Evolutionary conservation across 2,329 filamentous ascomycete species (phyloP).

Genomic region (Clonostachys rosea): DNA sequence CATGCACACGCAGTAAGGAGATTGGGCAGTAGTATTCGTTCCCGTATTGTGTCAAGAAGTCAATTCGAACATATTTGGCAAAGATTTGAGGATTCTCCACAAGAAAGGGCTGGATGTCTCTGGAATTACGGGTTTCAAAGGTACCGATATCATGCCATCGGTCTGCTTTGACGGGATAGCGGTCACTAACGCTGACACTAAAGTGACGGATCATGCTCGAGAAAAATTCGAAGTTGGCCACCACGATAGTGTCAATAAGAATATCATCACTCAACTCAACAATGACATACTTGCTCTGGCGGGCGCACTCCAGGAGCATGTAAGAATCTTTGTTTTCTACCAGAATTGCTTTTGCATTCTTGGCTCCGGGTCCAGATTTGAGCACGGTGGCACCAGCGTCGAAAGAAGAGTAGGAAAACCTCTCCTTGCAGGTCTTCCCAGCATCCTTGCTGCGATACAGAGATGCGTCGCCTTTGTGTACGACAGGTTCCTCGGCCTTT

Average conservation of each 20-base stretch:
- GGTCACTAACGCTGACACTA: constrained; percentile 86
- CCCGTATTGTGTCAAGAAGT: constrained; percentile 90
- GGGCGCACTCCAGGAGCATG: constrained; percentile 89
- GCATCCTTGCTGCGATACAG: constrained; percentile 80
- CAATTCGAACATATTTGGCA: constrained; percentile 87
- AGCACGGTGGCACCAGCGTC: constrained; percentile 92
- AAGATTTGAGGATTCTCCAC: constrained; percentile 94
- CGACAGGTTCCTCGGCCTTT: constrained; percentile 33
- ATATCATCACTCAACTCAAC: constrained; percentile 86
- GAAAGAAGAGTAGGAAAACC: constrained; percentile 96
- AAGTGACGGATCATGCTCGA: constrained; percentile 94
- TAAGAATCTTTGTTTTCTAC: constrained; percentile 98
- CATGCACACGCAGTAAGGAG: constrained; percentile 86
- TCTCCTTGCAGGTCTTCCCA: constrained; percentile 94
- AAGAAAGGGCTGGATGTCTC: constrained; percentile 90
- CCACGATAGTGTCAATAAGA: constrained; percentile 89
- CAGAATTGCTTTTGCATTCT: constrained; percentile 82
- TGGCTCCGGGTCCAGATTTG: constrained; percentile 82
- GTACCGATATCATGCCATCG: constrained; percentile 87
- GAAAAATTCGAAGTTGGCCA: constrained; percentile 99
- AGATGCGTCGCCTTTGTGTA: constrained; percentile 44
- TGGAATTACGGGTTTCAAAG: constrained; percentile 87
- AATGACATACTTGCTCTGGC: constrained; percentile 87
- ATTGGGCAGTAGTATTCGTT: constrained; percentile 96
- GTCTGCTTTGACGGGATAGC: constrained; percentile 87